Evolutionary conservation across 2,329 filamentous ascomycete species (phyloP).

Genomic region (Colletotrichum orbiculare): DNA sequence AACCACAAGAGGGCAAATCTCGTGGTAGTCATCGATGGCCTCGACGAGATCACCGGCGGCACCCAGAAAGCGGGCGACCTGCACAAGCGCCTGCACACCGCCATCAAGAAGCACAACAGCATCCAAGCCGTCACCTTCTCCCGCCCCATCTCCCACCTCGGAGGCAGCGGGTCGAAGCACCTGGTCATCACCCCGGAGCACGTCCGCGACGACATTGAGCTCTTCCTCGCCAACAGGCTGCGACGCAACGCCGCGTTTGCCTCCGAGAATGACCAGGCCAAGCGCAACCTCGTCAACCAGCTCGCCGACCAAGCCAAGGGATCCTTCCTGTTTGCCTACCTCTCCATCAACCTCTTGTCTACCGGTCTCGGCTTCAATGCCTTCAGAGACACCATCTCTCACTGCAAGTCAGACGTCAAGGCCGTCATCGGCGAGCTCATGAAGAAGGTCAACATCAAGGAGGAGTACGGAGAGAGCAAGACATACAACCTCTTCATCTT

Average conservation of each 20-base stretch:
- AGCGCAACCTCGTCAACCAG: slow-evolving; percentile 42
- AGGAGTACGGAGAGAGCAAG: slow-evolving; percentile 38
- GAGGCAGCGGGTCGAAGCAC: slow-evolving; percentile 43
- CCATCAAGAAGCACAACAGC: slow-evolving; percentile 42
- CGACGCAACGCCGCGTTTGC: slow-evolving; percentile 36
- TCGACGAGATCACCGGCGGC: slow-evolving; percentile 47
- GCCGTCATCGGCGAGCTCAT: slow-evolving; percentile 42
- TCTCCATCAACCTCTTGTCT: slow-evolving; percentile 43
- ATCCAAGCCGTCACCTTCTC: slow-evolving; percentile 50
- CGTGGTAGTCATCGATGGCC: slow-evolving; percentile 50
- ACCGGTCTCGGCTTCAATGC: slow-evolving; percentile 36
- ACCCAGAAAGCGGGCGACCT: slow-evolving; percentile 41
- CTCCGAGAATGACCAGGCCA: slow-evolving; percentile 35
- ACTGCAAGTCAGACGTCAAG: slow-evolving; percentile 40
- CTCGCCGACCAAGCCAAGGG: slow-evolving; percentile 47
- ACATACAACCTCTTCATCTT: slow-evolving; percentile 45
- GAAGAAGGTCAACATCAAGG: slow-evolving; percentile 40
- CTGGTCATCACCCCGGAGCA: slow-evolving; percentile 47
- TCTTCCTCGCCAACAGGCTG: slow-evolving; percentile 42
- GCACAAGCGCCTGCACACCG: slow-evolving; percentile 46
- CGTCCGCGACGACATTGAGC: slow-evolving; percentile 48
- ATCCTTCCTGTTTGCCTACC: slow-evolving; percentile 52
- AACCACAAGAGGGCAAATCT: slow-evolving; percentile 43
- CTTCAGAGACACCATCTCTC: slow-evolving; percentile 41
- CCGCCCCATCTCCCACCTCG: slow-evolving; percentile 45